Evolutionary conservation across 2,329 filamentous ascomycete species (phyloP), one percentile per base, ranked within the genome.

Genomic region (Geosmithia morbida): DNA sequence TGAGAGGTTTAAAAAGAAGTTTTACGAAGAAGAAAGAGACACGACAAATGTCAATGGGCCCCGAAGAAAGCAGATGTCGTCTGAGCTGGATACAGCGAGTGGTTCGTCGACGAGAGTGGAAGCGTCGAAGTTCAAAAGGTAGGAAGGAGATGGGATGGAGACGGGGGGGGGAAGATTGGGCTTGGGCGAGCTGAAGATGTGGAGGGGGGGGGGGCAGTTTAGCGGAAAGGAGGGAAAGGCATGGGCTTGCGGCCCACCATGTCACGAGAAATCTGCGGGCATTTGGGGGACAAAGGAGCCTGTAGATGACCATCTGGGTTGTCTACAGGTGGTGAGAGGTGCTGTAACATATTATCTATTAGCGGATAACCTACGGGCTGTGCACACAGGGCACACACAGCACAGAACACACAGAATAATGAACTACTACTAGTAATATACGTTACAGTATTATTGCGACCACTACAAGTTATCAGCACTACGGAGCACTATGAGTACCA

Each of bases 201-300:
- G 51, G 48, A 49, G 48, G 47, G 46, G 55, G 55, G 57, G 53
- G 56, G n/a, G n/a, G 22, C 33, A 37, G 33, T 16, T 37, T 37
- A 37, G 33, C 14, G 33, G 57, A 58, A 57, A 59, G 58, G 59
- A 59, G 57, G 57, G 54, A 59, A 59, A 26, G 22, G 57, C 58
- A 56, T 59, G 56, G 33, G 53, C 57, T 55, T 55, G 52, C 57
- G 65, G 54, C 55, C 54, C 56, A 55, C 43, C 43, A 44, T 44
- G 57, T 58, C 56, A 57, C 55, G 57, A 55, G 57, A 59, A 58
- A 61, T 59, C 59, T 60, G 59, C 61, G 61, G 59, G 61, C 58
- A 17, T 18, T 20, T 20, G 40, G 33, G 33, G 11, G 11, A 16
- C 33, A 26, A 26, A 26, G 22, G 8, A 8, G 22, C 22, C 22